Base-by-base conservation (phyloP, 2,329 filamentous ascomycete genomes). In the Chrysosporium queenslandicum region DNA sequence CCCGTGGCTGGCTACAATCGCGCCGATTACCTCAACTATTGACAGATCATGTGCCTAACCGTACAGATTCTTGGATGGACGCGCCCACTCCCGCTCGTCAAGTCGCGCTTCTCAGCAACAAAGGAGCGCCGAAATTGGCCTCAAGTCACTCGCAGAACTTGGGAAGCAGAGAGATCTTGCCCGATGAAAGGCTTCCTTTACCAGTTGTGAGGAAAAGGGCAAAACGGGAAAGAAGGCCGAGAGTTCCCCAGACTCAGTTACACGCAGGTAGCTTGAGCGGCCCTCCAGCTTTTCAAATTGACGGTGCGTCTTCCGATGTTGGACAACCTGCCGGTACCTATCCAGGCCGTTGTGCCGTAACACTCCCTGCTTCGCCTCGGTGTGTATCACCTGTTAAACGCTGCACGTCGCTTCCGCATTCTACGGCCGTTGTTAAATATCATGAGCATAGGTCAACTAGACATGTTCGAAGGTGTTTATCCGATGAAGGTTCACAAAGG, bases 21-120 rank as follows among this genome's bases (percentile, higher is more conserved):
- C 53, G 55, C 29, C 63, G 62, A 58, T 12, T 68, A 25, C 64
- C 63, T 3, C 54, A 56, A 9, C 64, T 56, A 37, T 25, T 65
- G 18, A 58, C 57, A 42, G 64, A 61, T 52, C 63, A 64, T 55
- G 58, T 62, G 2, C 58, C 51, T 34, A 50, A 53, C 18, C 41
- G 14, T 18, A 3, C 25, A n/a, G 3, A 18, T 30, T 25, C n/a
- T 11, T n/a, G 18, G 14, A 11, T 12, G 14, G 40, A 43, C 16
- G 29, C 18, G 2, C 21, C 12, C 11, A n/a, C 2, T 21, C 23
- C 2, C 6, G 21, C 12, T 14, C 16, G 25, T 4, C 30, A 43
- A 27, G 23, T 29, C 45, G 27, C 9, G 16, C 11, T 6, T 47
- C 20, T 39, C 45, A 2, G 27, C 16, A 16, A 25, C n/a, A 11